Base-by-base conservation (phyloP, 495 filamentous ascomycete species). In the Ascodesmis nigricans region DNA sequence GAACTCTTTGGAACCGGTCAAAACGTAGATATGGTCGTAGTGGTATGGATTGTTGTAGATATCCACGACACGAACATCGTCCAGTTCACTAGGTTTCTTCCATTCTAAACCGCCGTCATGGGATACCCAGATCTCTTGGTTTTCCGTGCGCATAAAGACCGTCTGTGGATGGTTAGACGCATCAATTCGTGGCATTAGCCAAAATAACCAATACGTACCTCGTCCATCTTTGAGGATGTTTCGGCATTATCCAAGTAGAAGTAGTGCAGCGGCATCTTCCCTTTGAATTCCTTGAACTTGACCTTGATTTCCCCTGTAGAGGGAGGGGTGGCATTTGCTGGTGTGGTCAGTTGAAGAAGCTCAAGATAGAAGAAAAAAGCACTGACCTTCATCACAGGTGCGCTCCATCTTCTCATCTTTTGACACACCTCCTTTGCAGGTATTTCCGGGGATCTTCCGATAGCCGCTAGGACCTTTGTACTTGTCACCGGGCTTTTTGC, bases 401-500 rank as follows among this genome's bases (percentile, higher is more conserved):
- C 58, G 59, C 43, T 75, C 64, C 8, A 69, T 59, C 5, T 60
- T 59, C 17, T 70, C 60, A 47, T 75, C 74, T 45, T 70, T 71
- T 11, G 64, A 56, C 5, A 58, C 54, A 25, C 50, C 59, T 14
- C 62, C 66, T 41, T 74, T 65, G 56, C 87, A 97, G 13, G 63
- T 64, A 53, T 97, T 83, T 2, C 87, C 90, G 6, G 84, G 83
- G 33, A 97, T 93, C 48, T 79, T 65, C 34, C 83, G 69, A 62
- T 78, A 97, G 17, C 87, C 87, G 18, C 84, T 92, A 4, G 71
- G 72, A 10, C 76, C 87, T 58, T 58, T 73, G 53, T 75, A 95
- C 8, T 54, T 87, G 18, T 73, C 73, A 9, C 63, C 58, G 7
- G 58, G 54, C 0, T 67, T 56, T 46, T 72, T 66, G 56, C 87